Percentiles rank a stretch among this genome's conserved stretches.
Conservation (phyloP, 257 asterid genomes). For the Solanum chilense region DNA sequence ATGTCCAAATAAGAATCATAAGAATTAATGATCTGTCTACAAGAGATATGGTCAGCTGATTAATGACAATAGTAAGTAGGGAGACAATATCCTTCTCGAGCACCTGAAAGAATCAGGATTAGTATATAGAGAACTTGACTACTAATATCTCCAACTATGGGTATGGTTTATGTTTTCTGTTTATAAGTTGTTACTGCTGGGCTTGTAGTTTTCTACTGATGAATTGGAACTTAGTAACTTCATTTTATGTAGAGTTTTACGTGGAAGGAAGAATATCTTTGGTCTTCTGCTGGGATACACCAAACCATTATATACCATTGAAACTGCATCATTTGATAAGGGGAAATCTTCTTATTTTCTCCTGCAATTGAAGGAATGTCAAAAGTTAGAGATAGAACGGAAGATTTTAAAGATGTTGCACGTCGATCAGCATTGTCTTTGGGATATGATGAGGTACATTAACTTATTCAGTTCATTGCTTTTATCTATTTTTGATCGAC, state of each 20-base stretch:
- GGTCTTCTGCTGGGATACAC: not conserved
- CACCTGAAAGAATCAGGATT: not conserved
- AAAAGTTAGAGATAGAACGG: constrained; percentile 79
- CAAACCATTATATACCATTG: not conserved
- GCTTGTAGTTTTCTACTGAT: not conserved
- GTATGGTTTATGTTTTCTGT: not conserved
- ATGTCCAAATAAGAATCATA: not conserved
- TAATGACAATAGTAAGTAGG: not conserved
- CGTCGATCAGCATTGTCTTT: constrained; percentile 67
- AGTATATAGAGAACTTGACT: not conserved
- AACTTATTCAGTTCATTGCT: not conserved
- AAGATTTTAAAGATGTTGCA: constrained; percentile 83
- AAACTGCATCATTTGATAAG: not conserved
- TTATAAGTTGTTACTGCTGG: not conserved
- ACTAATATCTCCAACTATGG: not conserved
- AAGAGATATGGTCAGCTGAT: not conserved
- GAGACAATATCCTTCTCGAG: not conserved
- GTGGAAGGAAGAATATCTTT: not conserved
- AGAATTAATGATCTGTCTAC: not conserved
- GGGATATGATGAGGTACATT: constrained; percentile 62
- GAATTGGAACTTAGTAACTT: not conserved
- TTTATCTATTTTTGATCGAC: not conserved
- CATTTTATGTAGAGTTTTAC: not conserved
- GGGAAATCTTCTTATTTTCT: not conserved
- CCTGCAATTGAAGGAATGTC: constrained; percentile 35